Evolutionary conservation across 2,329 filamentous ascomycete species (phyloP).

Genomic region (Ophiostoma tasmaniense): DNA sequence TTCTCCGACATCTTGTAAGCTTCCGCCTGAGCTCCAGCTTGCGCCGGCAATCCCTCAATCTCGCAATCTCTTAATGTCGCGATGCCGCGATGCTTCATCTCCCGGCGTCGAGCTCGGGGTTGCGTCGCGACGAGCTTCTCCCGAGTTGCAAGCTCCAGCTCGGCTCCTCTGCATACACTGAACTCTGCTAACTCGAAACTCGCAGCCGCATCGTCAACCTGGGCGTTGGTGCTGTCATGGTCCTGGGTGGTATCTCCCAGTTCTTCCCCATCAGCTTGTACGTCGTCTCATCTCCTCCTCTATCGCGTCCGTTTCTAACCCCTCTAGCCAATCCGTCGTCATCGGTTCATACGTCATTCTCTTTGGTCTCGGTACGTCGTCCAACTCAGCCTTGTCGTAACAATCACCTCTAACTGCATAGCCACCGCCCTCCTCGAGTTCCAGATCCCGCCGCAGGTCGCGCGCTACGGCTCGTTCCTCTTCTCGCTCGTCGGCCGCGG

Average conservation of each 20-base stretch:
- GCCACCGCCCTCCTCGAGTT: constrained; percentile 75
- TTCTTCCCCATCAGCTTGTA: constrained; percentile 57
- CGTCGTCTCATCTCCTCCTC: constrained; percentile 27
- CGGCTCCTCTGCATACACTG: background rate
- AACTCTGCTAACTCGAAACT: constrained; percentile 10
- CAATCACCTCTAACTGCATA: constrained; percentile 27
- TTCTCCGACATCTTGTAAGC: constrained; percentile 87
- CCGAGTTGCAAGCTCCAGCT: background rate
- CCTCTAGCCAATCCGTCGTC: constrained; percentile 58
- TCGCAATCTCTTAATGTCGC: too few relatives aligned
- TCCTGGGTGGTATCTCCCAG: constrained; percentile 71
- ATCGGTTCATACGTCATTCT: constrained; percentile 81
- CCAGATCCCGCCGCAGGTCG: constrained; percentile 85
- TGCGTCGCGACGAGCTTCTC: background rate
- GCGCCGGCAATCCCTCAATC: too few relatives aligned
- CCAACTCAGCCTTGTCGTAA: background rate
- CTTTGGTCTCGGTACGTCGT: constrained; percentile 68
- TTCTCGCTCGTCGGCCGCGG: constrained; percentile 96
- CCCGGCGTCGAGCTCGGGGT: background rate
- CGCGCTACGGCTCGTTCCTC: constrained; percentile 92
- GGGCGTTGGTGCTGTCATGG: constrained; percentile 75
- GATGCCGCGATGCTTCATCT: too few relatives aligned
- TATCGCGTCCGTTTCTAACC: background rate
- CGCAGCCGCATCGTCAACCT: constrained; percentile 94
- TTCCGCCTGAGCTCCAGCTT: constrained; percentile 1